Percentiles rank a stretch among this genome's conserved stretches.
These are phyloP conservation scores for Microascus cirrosus DNA, from an alignment of 2,329 filamentous ascomycete genomes.

Conservation along the genomic window DNA sequence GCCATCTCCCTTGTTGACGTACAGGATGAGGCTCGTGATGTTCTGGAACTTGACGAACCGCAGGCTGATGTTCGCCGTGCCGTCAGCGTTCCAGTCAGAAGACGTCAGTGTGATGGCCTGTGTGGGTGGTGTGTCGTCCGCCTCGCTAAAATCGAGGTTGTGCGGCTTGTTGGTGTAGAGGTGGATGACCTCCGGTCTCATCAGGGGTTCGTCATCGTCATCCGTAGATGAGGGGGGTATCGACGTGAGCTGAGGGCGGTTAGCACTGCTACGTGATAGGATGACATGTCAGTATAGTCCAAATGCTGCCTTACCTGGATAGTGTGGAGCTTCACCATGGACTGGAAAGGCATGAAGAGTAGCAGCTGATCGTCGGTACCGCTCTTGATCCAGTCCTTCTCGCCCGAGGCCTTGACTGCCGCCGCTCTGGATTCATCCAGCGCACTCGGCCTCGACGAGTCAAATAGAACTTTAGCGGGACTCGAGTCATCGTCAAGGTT, in stretches of 20 bases:
- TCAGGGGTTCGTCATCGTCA: constrained; percentile 63
- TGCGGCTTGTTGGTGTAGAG: constrained; percentile 82
- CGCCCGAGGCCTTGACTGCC: constrained; percentile 12
- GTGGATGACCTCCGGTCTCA: constrained; percentile 73
- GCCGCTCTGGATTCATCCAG: constrained; percentile 45
- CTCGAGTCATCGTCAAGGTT: constrained; percentile 75
- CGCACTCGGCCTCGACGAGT: constrained; percentile 52
- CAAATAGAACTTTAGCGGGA: constrained; percentile 62
- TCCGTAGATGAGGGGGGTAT: constrained; percentile 45
- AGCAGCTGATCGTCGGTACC: constrained; percentile 96
- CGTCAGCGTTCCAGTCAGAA: constrained; percentile 72
- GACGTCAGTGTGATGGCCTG: constrained; percentile 67
- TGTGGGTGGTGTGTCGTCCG: constrained; percentile 71
- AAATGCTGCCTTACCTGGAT: constrained; percentile 38
- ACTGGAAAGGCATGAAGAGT: constrained; percentile 83
- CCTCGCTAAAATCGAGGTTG: constrained; percentile 90
- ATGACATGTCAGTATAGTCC: background rate
- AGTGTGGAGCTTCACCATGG: constrained; percentile 80
- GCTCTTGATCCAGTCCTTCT: constrained; percentile 83
- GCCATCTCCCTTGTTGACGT: constrained; percentile 76
- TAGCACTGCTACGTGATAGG: background rate
- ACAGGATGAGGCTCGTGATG: constrained; percentile 74
- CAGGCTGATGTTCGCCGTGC: constrained; percentile 60
- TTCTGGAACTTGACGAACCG: constrained; percentile 98
- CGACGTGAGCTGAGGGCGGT: constrained; percentile 65